phyloP scores from a whole-genome alignment of 768 basidiomycete genomes.

The Tubosaeta sp. region DNA sequence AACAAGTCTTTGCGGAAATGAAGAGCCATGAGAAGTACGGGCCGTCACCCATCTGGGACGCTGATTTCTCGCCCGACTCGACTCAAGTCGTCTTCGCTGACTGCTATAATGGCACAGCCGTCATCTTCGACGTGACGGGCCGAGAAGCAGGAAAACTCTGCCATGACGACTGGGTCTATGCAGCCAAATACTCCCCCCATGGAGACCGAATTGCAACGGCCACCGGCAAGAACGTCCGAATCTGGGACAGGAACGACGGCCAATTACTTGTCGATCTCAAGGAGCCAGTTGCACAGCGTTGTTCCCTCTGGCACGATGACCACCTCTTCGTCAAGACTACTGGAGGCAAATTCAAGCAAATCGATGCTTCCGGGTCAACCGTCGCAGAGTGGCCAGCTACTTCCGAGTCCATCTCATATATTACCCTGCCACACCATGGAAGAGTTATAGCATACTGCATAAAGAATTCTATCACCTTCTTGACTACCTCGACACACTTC shows the following conservation, averaged over 20 bases:
- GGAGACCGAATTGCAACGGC: conserved; percentile 1
- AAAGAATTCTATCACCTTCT: neutral
- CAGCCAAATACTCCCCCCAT: neutral
- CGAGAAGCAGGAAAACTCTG: no score
- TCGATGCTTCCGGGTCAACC: neutral
- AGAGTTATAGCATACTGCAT: neutral
- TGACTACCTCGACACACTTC: neutral
- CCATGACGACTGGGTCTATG: neutral
- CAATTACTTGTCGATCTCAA: neutral
- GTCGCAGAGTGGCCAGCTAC: neutral
- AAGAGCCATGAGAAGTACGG: neutral
- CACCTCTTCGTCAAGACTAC: neutral
- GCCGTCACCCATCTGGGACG: neutral
- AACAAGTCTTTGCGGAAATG: neutral
- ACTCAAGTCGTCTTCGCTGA: neutral
- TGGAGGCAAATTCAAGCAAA: neutral
- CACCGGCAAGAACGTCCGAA: neutral
- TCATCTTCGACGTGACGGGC: neutral
- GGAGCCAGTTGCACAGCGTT: neutral
- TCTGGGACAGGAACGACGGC: conserved; percentile 1
- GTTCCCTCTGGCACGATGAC: conserved; percentile 4
- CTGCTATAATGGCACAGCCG: neutral
- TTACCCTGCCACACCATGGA: neutral
- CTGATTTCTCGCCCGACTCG: conserved; percentile 5
- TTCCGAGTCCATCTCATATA: neutral